phyloP scores from a whole-genome alignment of 1,139 yeast species.

The Pneumocystis oryctolagi region DNA sequence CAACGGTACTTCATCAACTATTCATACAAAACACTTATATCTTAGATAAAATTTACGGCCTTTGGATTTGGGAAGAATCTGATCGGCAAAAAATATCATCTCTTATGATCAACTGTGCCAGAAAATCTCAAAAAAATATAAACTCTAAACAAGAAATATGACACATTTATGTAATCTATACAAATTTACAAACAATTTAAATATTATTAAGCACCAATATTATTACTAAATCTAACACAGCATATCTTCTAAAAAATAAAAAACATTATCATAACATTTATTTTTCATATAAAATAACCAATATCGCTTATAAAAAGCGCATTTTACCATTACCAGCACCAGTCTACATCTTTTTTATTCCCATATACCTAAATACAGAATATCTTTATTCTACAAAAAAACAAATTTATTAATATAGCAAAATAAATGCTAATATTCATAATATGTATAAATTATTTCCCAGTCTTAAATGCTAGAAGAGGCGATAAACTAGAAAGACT shows the following conservation, averaged over 20 bases:
- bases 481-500: constrained; percentile 51
- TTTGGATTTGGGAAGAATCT: background rate
- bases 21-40: background rate
- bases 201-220: background rate
- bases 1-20: background rate
- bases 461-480: constrained; percentile 51
- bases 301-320: background rate
- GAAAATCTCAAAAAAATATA: background rate
- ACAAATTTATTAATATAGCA: background rate
- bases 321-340: background rate
- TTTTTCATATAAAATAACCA: background rate
- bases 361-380: background rate
- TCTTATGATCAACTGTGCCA: background rate
- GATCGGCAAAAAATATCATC: background rate
- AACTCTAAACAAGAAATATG: background rate
- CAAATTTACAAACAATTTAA: background rate
- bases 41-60: background rate
- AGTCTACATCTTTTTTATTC: background rate
- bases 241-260: background rate
- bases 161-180: background rate
- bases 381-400: background rate
- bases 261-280: background rate
- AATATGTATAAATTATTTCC: background rate
- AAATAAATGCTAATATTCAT: background rate
- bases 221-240: background rate